A percentile compares a stretch with the other conserved stretches of the same genome.
Conservation (phyloP, 179 eudicot species). For the Silene coronaria region DNA sequence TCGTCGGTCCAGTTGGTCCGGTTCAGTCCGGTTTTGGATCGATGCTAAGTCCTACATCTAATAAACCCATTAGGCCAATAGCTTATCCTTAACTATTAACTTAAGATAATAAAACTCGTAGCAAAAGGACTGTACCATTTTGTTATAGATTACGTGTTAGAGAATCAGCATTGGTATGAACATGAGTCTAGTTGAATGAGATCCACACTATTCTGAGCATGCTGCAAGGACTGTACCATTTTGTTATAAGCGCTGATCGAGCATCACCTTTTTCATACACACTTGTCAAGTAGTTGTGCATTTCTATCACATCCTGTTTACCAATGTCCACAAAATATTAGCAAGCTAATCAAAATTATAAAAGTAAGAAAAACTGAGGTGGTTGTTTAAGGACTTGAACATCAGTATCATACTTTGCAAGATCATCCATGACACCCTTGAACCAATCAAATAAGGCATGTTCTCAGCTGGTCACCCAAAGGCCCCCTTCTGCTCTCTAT, state of each 20-base stretch:
- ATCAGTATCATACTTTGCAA: conserved; percentile 64
- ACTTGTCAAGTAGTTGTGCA: conserved; percentile 93
- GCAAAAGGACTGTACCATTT: no score
- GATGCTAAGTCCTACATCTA: no score
- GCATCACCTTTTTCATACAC: conserved; percentile 97
- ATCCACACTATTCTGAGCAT: conserved; percentile 89
- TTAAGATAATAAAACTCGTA: no score
- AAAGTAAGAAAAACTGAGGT: conserved; percentile 1
- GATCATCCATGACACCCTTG: conserved; percentile 95
- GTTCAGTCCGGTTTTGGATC: no score
- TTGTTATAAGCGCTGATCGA: conserved; percentile 86
- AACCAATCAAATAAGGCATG: conserved; percentile 98
- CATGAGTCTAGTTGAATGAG: background rate
- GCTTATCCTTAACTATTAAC: no score
- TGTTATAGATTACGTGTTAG: no score
- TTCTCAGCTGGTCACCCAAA: conserved; percentile 96
- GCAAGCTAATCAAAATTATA: background rate
- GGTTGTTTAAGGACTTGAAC: conserved; percentile 35
- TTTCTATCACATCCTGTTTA: conserved; percentile 70
- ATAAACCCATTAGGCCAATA: no score
- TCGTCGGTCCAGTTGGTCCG: no score
- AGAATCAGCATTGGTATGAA: no score
- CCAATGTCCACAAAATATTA: background rate
- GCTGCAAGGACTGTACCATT: conserved; percentile 85
- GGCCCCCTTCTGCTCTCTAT: conserved; percentile 48